Evolutionary conservation across 2,329 filamentous ascomycete genomes (phyloP).

Genomic region (Mycosphaerella sp.): DNA sequence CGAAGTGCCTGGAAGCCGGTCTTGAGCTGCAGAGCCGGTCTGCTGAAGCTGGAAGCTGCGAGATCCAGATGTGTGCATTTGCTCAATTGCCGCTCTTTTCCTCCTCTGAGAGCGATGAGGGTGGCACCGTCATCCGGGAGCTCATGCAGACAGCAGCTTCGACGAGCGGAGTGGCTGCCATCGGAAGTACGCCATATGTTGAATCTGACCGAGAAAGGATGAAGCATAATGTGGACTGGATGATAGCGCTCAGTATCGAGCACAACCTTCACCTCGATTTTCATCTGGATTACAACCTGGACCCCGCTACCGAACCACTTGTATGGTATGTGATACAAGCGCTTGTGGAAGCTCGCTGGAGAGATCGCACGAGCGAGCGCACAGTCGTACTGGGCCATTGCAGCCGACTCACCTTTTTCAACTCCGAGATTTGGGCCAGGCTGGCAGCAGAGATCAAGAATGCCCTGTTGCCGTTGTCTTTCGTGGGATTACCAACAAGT

Average conservation of each 20-base stretch:
- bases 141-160: constrained; percentile 45
- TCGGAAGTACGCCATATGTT: constrained; percentile 67
- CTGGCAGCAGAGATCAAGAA: constrained; percentile 46
- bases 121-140: constrained; percentile 45
- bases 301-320: constrained; percentile 45
- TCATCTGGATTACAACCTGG: constrained; percentile 65
- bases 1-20: constrained; percentile 54
- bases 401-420: constrained; percentile 57
- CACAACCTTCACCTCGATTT: constrained; percentile 58
- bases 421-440: constrained; percentile 43
- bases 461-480: constrained; percentile 53
- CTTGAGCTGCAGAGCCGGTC: constrained; percentile 47
- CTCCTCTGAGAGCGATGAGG: constrained; percentile 34
- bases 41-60: constrained; percentile 48
- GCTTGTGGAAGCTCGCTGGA: constrained; percentile 50
- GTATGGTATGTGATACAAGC: constrained; percentile 50
- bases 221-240: constrained; percentile 57
- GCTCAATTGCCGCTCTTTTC: constrained; percentile 65
- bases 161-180: constrained; percentile 47
- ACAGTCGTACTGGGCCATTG: constrained; percentile 62
- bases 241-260: constrained; percentile 50
- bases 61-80: constrained; percentile 64
- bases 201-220: constrained; percentile 48
- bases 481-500: constrained; percentile 64
- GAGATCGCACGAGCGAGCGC: constrained; percentile 35